phyloP scores from a whole-genome alignment of 768 basidiomycete genomes.

The Termitomyces sp. region DNA sequence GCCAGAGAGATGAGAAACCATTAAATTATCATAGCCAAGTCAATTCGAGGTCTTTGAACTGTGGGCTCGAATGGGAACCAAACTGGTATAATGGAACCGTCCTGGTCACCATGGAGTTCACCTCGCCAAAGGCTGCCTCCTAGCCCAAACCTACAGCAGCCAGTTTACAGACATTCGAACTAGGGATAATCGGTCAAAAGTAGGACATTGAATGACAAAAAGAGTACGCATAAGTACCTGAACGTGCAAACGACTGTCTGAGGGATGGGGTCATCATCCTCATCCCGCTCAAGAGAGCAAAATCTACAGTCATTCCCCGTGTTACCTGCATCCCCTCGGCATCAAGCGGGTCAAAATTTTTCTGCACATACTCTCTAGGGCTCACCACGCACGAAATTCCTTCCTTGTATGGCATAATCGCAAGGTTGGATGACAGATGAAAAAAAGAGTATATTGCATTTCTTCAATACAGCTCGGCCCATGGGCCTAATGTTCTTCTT shows the following conservation, averaged over 20 bases:
- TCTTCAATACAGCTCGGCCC: background rate
- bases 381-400: conserved; percentile 45
- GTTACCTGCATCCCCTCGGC: conserved; percentile 48
- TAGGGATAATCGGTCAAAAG: conserved; percentile 24
- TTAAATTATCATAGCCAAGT: no score
- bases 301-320: conserved; percentile 65
- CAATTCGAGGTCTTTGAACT: no score
- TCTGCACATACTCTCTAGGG: conserved; percentile 53
- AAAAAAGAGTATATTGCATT: conserved; percentile 1
- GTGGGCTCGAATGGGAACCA: conserved; percentile 54
- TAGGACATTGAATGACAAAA: background rate
- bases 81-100: conserved; percentile 50
- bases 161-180: conserved; percentile 61
- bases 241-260: conserved; percentile 56
- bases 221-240: conserved; percentile 41
- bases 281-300: conserved; percentile 62
- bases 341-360: conserved; percentile 42
- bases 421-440: background rate
- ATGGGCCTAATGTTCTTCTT: conserved; percentile 2
- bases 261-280: conserved; percentile 55
- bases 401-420: background rate
- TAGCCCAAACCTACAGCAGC: conserved; percentile 64
- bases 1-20: no score
- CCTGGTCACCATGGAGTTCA: conserved; percentile 52
- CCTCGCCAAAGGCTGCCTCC: conserved; percentile 58